These are phyloP conservation scores for Conringia planisiliqua DNA, from an alignment of 345 rosid species.

Conservation along the genomic window DNA sequence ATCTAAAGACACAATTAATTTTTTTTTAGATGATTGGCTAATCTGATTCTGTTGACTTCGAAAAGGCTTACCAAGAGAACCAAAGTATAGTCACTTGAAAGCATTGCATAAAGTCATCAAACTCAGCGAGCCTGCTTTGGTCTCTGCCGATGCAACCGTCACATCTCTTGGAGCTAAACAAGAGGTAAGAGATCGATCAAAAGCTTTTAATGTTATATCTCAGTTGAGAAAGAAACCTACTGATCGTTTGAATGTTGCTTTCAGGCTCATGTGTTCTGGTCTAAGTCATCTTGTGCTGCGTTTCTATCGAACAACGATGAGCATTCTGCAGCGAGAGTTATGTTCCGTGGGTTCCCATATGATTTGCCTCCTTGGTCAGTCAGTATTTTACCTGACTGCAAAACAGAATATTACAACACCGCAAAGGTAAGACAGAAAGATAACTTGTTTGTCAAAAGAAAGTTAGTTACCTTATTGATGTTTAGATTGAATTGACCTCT, in stretches of 20 bases:
- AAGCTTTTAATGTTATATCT: background rate
- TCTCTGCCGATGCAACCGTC: conserved; percentile 57
- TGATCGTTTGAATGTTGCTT: background rate
- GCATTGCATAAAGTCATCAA: conserved; percentile 86
- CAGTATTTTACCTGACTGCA: conserved; percentile 92
- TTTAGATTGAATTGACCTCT: background rate
- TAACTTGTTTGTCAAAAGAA: background rate
- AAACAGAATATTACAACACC: conserved; percentile 73
- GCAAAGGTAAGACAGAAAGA: conserved; percentile 51
- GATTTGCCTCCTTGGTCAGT: conserved; percentile 88
- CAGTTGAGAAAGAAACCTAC: background rate
- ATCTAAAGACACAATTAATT: background rate
- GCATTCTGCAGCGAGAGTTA: conserved; percentile 48
- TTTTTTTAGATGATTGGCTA: background rate
- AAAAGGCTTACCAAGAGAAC: conserved; percentile 66
- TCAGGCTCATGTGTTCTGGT: conserved; percentile 71
- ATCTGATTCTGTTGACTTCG: background rate
- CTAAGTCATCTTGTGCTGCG: conserved; percentile 69
- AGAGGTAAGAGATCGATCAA: conserved; percentile 46
- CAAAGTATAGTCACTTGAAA: conserved; percentile 89
- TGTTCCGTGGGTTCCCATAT: conserved; percentile 53
- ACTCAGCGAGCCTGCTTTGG: conserved; percentile 76
- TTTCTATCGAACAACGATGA: conserved; percentile 75
- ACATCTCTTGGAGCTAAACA: conserved; percentile 63
- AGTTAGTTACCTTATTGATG: background rate